phyloP scores from a whole-genome alignment of 164 flowering plant species.

The Macadamia integrifolia region DNA sequence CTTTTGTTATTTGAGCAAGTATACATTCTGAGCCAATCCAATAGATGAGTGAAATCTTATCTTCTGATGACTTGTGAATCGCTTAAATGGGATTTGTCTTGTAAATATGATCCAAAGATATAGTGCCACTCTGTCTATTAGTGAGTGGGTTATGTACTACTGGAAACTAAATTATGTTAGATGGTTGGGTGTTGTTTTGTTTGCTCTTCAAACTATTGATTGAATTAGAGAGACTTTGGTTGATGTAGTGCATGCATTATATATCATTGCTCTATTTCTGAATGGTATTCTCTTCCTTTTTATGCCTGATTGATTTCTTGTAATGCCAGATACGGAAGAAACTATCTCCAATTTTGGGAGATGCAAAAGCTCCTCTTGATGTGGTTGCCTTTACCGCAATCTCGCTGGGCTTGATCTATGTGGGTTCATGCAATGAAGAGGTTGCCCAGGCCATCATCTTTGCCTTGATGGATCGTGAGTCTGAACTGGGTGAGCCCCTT shows the following conservation, averaged over 20 bases:
- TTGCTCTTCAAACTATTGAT: neutral
- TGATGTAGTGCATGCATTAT: neutral
- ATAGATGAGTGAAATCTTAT: neutral
- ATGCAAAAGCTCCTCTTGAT: slow-evolving; percentile 81
- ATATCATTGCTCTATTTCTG: neutral
- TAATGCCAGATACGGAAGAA: slow-evolving; percentile 49
- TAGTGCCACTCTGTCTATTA: neutral
- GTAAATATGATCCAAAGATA: neutral
- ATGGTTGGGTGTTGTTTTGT: neutral
- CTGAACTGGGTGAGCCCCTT: slow-evolving; percentile 84
- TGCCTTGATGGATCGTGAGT: slow-evolving; percentile 91
- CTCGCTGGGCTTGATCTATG: slow-evolving; percentile 82
- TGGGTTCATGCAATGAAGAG: slow-evolving; percentile 96
- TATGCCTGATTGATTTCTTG: slow-evolving; percentile 7
- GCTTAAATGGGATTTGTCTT: no score
- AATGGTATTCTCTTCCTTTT: neutral
- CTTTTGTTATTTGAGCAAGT: neutral
- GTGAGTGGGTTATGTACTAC: neutral
- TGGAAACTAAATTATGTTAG: neutral
- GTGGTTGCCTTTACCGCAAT: slow-evolving; percentile 89
- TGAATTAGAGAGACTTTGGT: neutral
- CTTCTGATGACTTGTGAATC: neutral
- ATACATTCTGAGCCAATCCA: neutral
- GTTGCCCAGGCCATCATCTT: slow-evolving; percentile 93
- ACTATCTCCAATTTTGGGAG: slow-evolving; percentile 64